Evolutionary conservation across 1,284 basidiomycete species (phyloP).

Genomic region (Flammula alnicola): DNA sequence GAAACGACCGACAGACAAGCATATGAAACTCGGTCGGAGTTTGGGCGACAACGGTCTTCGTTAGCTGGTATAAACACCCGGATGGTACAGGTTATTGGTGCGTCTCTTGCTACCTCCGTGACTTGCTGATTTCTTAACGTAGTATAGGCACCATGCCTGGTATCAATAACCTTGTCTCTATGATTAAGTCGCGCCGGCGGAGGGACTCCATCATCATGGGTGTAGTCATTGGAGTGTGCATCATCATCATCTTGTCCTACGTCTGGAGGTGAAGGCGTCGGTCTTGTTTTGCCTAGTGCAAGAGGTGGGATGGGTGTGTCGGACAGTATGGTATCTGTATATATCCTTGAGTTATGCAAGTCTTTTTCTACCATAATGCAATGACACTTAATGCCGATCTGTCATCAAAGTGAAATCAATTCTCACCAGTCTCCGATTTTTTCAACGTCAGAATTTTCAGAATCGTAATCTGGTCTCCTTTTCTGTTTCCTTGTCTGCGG

Average conservation of each 20-base stretch:
- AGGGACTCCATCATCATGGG: slow-evolving; percentile 93
- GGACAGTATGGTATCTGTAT: too few relatives aligned
- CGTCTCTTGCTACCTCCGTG: slow-evolving; percentile 32
- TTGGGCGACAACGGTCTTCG: slow-evolving; percentile 81
- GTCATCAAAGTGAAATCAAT: neutral
- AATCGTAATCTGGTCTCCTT: slow-evolving; percentile 15
- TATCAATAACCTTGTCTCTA: slow-evolving; percentile 87
- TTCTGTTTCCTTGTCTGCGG: slow-evolving; percentile 21
- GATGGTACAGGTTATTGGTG: slow-evolving; percentile 84
- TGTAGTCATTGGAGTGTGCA: slow-evolving; percentile 83
- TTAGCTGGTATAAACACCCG: slow-evolving; percentile 81
- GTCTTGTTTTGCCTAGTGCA: too few relatives aligned
- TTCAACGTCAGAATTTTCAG: slow-evolving; percentile 15
- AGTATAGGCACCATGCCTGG: slow-evolving; percentile 85
- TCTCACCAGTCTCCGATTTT: neutral
- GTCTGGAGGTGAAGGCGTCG: slow-evolving; percentile 54
- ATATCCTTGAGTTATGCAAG: too few relatives aligned
- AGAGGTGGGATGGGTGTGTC: too few relatives aligned
- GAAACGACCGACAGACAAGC: slow-evolving; percentile 74
- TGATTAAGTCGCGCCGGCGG: slow-evolving; percentile 91
- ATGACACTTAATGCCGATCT: too few relatives aligned
- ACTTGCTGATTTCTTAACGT: slow-evolving; percentile 3
- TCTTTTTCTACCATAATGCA: neutral
- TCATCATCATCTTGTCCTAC: slow-evolving; percentile 81
- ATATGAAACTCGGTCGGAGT: slow-evolving; percentile 95